Evolutionary conservation across 2,329 filamentous ascomycete species (phyloP).

Genomic region (Harringtonia lauricola): DNA sequence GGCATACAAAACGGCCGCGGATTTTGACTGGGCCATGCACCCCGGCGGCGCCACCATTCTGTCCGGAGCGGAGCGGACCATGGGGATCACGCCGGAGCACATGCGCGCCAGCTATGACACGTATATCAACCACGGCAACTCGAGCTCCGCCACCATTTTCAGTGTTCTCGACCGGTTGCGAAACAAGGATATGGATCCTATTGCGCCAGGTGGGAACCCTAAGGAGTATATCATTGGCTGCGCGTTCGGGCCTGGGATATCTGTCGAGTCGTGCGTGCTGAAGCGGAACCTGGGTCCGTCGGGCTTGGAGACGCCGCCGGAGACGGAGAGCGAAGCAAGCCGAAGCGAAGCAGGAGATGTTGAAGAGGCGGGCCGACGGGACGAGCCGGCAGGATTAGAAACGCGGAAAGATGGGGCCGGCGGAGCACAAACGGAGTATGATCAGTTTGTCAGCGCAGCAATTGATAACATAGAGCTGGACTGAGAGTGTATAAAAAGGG

Average conservation of each 20-base stretch:
- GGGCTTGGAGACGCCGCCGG: slow-evolving; percentile 39
- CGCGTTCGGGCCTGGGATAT: slow-evolving; percentile 59
- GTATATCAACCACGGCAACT: slow-evolving; percentile 59
- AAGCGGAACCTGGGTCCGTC: slow-evolving; percentile 31
- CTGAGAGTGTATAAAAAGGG: slow-evolving; percentile 2
- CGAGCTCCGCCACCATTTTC: slow-evolving; percentile 58
- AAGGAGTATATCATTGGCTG: slow-evolving; percentile 54
- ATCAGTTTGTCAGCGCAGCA: slow-evolving; percentile 20
- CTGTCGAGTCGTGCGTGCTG: slow-evolving; percentile 58
- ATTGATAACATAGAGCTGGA: slow-evolving; percentile 21
- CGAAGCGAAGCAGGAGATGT: slow-evolving; percentile 27
- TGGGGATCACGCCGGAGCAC: slow-evolving; percentile 49
- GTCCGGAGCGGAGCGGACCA: slow-evolving; percentile 45
- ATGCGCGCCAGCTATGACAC: slow-evolving; percentile 60
- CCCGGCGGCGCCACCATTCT: slow-evolving; percentile 59
- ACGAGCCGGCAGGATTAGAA: background rate
- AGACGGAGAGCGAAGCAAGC: slow-evolving; percentile 39
- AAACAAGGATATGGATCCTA: slow-evolving; percentile 45
- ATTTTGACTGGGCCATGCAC: slow-evolving; percentile 66
- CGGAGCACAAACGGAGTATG: slow-evolving; percentile 2
- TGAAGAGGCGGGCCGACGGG: slow-evolving; percentile 11
- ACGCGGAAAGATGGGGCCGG: background rate
- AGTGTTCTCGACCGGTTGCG: slow-evolving; percentile 54
- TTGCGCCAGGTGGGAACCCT: slow-evolving; percentile 35
- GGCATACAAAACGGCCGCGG: slow-evolving; percentile 32